Base-by-base conservation (phyloP, 192 early-diverging fungal genomes). In the Entomortierella beljakovae region DNA sequence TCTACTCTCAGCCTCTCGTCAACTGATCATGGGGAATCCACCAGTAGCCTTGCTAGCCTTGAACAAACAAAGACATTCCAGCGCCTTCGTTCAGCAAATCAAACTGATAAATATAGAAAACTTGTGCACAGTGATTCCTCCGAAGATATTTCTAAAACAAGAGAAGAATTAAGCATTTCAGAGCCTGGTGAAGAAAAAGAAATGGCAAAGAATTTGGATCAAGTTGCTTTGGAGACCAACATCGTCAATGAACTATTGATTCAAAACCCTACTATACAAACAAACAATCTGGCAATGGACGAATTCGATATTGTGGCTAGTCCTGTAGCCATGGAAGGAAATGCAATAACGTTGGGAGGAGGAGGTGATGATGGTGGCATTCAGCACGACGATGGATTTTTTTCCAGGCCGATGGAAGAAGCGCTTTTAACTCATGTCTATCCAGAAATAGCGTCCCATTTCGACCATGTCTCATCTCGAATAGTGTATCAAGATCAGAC, bases 401-500 rank as follows among this genome's bases (percentile, higher is more conserved):
- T 58, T 50, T 18, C 59, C 18, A 49, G 61, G 20, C 1, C 57
- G 13, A 25, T 38, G 29, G 70, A 56, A 13, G 20, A 31, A 34
- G 37, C 42, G 20, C 49, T 55, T 25, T 35, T 61, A 0, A 26
- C 43, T n/a, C 51, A 71, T 57, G 33, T 26, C 2, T 57, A 15
- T 25, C 40, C 29, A 3, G 22, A 33, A 5, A 15, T 37, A 25
- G 64, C 69, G 1, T 46, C 70, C 0, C 80, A 73, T 46, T 73
- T 73, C 43, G 68, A 72, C 11, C 71, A 71, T 20, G 32, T 25
- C 2, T 23, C 69, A 0, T 73, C 80, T 28, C 66, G 33, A 25
- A 68, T 68, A 13, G 38, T 28, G 1, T 81, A 68, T 52, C 74
- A 84, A 18, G 83, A 84, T 33, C 43, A 60, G 15, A 70, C 61